These are phyloP conservation scores for Furcasterigmium sp. DNA, from an alignment of 2,329 filamentous ascomycete genomes.

Conservation along the genomic window DNA sequence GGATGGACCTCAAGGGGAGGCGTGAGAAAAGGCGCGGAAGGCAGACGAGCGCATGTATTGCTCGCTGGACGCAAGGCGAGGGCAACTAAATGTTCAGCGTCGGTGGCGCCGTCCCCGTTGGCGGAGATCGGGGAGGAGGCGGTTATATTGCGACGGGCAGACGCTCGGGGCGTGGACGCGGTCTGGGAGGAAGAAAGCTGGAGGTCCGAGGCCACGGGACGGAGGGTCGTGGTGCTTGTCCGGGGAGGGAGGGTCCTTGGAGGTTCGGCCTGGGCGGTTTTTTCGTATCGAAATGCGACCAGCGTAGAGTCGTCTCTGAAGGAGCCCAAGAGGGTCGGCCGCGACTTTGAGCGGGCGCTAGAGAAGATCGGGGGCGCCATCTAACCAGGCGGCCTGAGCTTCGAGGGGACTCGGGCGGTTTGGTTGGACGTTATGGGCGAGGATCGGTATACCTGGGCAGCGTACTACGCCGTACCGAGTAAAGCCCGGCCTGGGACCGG, in stretches of 20 bases:
- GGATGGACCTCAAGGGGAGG: conserved; percentile 49
- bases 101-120: too few relatives aligned
- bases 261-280: conserved; percentile 51
- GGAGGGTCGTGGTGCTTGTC: conserved; percentile 11
- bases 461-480: too few relatives aligned
- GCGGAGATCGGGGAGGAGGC: conserved; percentile 20
- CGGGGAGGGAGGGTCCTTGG: conserved; percentile 48
- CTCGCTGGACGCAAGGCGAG: too few relatives aligned
- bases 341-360: conserved; percentile 36
- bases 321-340: conserved; percentile 24
- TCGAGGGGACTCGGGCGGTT: too few relatives aligned
- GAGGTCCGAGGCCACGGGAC: conserved; percentile 9
- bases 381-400: conserved; percentile 1
- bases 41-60: conserved; percentile 21
- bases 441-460: too few relatives aligned
- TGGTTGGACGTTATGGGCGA: too few relatives aligned
- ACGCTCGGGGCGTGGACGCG: conserved; percentile 7
- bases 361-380: conserved; percentile 35
- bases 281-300: conserved; percentile 55
- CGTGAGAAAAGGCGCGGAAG: conserved; percentile 26
- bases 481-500: too few relatives aligned
- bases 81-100: too few relatives aligned
- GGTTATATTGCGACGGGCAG: too few relatives aligned
- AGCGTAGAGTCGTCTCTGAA: conserved; percentile 45
- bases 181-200: conserved; percentile 5